Conservation (phyloP, 2,329 filamentous ascomycete genomes). For the Penicillium hesseltinei region DNA sequence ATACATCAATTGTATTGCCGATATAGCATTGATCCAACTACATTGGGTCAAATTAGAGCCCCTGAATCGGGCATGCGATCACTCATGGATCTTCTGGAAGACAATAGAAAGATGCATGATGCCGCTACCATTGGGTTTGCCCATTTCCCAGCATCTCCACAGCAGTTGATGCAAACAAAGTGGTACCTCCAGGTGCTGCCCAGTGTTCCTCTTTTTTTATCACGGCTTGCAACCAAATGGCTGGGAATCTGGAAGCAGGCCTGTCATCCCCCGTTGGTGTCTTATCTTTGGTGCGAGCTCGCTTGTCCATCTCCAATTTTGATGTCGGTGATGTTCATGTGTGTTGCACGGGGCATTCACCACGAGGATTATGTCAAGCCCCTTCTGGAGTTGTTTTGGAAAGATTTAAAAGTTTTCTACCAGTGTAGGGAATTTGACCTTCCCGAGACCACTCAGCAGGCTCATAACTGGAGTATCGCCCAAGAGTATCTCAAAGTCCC, state of each 20-base stretch:
- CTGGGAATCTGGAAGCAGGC: constrained; percentile 23
- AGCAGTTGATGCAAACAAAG: constrained; percentile 25
- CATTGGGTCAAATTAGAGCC: constrained; percentile 32
- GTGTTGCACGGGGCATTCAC: not conserved
- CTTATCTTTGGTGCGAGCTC: not conserved
- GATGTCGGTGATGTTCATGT: constrained; percentile 10
- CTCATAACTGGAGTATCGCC: not conserved
- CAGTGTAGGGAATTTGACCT: not conserved
- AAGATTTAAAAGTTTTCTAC: not conserved
- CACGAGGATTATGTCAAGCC: not conserved
- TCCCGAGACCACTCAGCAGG: not conserved
- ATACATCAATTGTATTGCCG: constrained; percentile 66
- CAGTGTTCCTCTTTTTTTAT: constrained; percentile 48
- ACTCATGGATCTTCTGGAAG: constrained; percentile 3
- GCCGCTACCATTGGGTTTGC: constrained; percentile 1
- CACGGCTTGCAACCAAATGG: constrained; percentile 46
- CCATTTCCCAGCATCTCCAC: constrained; percentile 44
- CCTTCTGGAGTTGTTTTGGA: not conserved
- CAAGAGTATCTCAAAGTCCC: not conserved
- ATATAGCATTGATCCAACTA: constrained; percentile 42
- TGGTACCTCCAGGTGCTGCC: constrained; percentile 34
- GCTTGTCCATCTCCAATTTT: not conserved
- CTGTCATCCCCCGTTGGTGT: not conserved
- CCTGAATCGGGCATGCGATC: not conserved
- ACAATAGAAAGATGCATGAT: constrained; percentile 4